Evolutionary conservation across 495 filamentous ascomycete species (phyloP).

Genomic region (Tetracladium marchalianum): DNA sequence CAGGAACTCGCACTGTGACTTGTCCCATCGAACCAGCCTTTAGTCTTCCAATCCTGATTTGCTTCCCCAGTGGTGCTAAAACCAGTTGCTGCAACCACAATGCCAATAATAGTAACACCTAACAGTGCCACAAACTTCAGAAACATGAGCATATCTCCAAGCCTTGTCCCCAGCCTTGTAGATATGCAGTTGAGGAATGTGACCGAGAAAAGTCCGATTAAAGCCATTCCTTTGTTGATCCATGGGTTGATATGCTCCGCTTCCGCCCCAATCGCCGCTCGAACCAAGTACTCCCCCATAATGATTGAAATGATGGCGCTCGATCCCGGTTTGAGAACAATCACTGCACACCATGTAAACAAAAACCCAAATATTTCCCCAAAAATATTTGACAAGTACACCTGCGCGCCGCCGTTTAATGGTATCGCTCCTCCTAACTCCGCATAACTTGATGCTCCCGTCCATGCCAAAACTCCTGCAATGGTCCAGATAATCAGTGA

Average conservation of each 20-base stretch:
- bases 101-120: slow-evolving; percentile 77
- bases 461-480: slow-evolving; percentile 89
- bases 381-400: slow-evolving; percentile 92
- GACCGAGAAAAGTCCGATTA: slow-evolving; percentile 64
- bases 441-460: slow-evolving; percentile 90
- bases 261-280: slow-evolving; percentile 74
- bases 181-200: slow-evolving; percentile 84
- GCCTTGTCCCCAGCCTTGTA: slow-evolving; percentile 72
- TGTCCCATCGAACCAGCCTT: slow-evolving; percentile 83
- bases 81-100: slow-evolving; percentile 84
- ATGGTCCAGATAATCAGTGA: slow-evolving; percentile 83
- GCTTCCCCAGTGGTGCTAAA: slow-evolving; percentile 64
- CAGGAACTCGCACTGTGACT: slow-evolving; percentile 67
- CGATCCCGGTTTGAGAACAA: slow-evolving; percentile 87
- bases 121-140: slow-evolving; percentile 88
- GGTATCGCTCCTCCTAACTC: slow-evolving; percentile 95
- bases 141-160: slow-evolving; percentile 90
- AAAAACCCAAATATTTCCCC: slow-evolving; percentile 86
- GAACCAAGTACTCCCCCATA: slow-evolving; percentile 91
- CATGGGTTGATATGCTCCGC: slow-evolving; percentile 65
- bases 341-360: slow-evolving; percentile 91
- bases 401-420: slow-evolving; percentile 86
- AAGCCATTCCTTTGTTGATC: slow-evolving; percentile 84
- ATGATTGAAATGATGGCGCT: slow-evolving; percentile 95
- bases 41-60: slow-evolving; percentile 78